These are phyloP conservation scores for Vitis cinerea DNA, from an alignment of 164 flowering plant genomes.

Conservation along the genomic window DNA sequence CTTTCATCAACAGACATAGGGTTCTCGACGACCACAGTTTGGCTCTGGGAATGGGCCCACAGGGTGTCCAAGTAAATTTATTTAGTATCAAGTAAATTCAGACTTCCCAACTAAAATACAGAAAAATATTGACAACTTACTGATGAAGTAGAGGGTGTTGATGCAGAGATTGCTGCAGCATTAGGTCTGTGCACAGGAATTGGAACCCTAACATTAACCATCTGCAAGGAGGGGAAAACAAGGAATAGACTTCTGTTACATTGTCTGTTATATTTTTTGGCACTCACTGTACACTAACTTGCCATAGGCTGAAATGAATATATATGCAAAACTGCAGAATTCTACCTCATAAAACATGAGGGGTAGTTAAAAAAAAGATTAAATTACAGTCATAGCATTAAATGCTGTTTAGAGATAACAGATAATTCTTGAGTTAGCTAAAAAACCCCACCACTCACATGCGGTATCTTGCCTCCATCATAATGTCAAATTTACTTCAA, in stretches of 20 bases:
- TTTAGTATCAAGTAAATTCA: not conserved
- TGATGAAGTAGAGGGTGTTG: slow-evolving; percentile 57
- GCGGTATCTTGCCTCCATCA: no score
- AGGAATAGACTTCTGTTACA: not conserved
- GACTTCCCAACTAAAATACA: not conserved
- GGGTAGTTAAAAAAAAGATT: no score
- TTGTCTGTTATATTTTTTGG: not conserved
- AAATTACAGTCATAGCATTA: no score
- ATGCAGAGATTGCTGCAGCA: slow-evolving; percentile 41
- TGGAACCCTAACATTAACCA: slow-evolving; percentile 54
- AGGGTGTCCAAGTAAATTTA: not conserved
- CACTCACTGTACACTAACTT: not conserved
- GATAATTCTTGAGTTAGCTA: no score
- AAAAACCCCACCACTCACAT: no score
- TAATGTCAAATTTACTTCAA: no score
- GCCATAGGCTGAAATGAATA: no score
- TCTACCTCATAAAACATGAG: no score
- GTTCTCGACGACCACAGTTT: slow-evolving; percentile 93
- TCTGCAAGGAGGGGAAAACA: slow-evolving; percentile 31
- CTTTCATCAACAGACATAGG: slow-evolving; percentile 95
- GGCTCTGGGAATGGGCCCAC: slow-evolving; percentile 47
- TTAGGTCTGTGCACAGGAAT: slow-evolving; percentile 57
- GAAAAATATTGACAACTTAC: slow-evolving; percentile 33
- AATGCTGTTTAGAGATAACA: no score
- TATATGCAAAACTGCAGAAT: no score